phyloP scores from a whole-genome alignment of 2,329 filamentous ascomycete species.

The Plectosphaerella plurivora region DNA sequence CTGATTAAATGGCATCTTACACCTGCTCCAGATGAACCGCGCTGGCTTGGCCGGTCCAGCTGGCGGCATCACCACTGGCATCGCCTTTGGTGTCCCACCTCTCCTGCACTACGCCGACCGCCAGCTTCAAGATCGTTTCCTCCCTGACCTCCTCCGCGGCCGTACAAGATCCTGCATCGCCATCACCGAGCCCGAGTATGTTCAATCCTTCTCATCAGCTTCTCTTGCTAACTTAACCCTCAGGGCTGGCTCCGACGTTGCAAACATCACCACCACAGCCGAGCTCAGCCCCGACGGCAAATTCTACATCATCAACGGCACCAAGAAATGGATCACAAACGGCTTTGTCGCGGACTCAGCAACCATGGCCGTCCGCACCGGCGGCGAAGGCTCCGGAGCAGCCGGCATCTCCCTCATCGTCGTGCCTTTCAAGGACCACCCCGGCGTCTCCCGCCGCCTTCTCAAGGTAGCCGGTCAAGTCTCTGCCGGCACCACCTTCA shows the following conservation, averaged over 20 bases:
- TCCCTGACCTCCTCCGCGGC: conserved; percentile 64
- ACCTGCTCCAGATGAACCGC: conserved; percentile 50
- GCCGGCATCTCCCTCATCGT: conserved; percentile 62
- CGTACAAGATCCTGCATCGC: conserved; percentile 69
- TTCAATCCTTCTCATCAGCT: not conserved
- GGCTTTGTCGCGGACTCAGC: conserved; percentile 58
- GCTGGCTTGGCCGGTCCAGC: conserved; percentile 60
- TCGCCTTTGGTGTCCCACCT: conserved; percentile 68
- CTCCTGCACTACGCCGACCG: conserved; percentile 63
- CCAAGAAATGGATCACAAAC: conserved; percentile 78
- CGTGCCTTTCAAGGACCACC: conserved; percentile 63
- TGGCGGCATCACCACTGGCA: conserved; percentile 64
- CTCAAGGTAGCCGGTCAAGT: conserved; percentile 64
- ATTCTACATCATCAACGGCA: conserved; percentile 67
- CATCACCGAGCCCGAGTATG: conserved; percentile 66
- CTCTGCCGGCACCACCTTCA: conserved; percentile 67
- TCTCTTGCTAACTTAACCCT: not conserved
- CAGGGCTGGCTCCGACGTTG: conserved; percentile 65
- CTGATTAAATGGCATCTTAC: not conserved
- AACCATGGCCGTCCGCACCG: conserved; percentile 70
- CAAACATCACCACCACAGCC: conserved; percentile 67
- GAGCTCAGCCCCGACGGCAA: conserved; percentile 57
- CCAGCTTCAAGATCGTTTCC: conserved; percentile 58
- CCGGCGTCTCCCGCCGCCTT: conserved; percentile 64
- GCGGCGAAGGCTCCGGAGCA: conserved; percentile 51